These are phyloP conservation scores for Syzygium jambos DNA, from an alignment of 345 rosid species.

Conservation along the genomic window DNA sequence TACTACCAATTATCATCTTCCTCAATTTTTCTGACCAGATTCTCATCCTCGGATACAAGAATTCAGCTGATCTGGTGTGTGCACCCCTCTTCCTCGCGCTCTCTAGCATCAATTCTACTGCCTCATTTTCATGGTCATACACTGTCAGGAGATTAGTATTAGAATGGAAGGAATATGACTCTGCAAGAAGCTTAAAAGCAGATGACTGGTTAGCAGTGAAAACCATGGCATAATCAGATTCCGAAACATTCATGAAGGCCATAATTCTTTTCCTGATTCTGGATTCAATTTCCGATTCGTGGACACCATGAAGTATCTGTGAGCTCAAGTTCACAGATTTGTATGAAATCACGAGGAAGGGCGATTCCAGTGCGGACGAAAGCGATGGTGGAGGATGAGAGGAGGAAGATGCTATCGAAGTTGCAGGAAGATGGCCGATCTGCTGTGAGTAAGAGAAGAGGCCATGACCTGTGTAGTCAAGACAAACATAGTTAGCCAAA, in stretches of 20 bases:
- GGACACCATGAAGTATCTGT: constrained; percentile 21
- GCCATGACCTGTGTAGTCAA: constrained; percentile 60
- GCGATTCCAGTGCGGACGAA: not conserved
- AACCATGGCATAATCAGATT: constrained; percentile 55
- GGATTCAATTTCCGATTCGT: constrained; percentile 41
- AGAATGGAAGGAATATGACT: constrained; percentile 51
- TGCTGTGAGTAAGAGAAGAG: constrained; percentile 70
- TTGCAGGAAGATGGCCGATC: not conserved
- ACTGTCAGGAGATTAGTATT: constrained; percentile 53
- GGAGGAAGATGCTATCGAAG: constrained; percentile 18
- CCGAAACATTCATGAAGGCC: constrained; percentile 70
- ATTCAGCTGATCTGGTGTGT: constrained; percentile 42
- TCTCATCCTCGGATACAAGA: constrained; percentile 53
- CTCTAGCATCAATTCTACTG: constrained; percentile 40
- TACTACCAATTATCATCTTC: constrained; percentile 33
- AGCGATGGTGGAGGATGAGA: not conserved
- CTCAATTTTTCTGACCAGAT: constrained; percentile 37
- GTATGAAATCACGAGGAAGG: constrained; percentile 37
- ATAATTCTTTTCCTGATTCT: constrained; percentile 41
- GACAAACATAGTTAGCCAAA: constrained; percentile 33
- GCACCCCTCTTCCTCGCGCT: constrained; percentile 61
- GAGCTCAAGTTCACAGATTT: constrained; percentile 34
- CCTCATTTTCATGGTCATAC: constrained; percentile 71
- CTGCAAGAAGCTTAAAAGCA: constrained; percentile 74
- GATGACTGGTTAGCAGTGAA: constrained; percentile 64